Evolutionary conservation across 2,329 filamentous ascomycete genomes (phyloP).

Genomic region (Hawksworthiomyces lignivorus): DNA sequence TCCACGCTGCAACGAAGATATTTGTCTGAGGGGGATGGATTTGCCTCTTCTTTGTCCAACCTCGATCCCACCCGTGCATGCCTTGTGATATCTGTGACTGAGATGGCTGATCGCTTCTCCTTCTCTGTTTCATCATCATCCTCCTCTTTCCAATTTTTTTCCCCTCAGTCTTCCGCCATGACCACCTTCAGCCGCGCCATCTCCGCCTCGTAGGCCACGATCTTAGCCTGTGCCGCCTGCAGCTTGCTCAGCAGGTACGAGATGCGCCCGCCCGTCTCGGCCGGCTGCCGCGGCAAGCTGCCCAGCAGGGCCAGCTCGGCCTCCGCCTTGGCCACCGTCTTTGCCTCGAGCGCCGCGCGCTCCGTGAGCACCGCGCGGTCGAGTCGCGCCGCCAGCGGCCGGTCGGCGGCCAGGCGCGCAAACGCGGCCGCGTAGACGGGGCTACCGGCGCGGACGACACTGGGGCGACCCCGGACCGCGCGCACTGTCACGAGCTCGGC

Average conservation of each 20-base stretch:
- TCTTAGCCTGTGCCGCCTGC: constrained; percentile 63
- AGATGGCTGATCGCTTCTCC: too few relatives aligned
- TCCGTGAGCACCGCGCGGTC: constrained; percentile 64
- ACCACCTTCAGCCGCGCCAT: constrained; percentile 66
- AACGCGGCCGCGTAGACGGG: constrained; percentile 86
- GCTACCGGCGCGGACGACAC: constrained; percentile 69
- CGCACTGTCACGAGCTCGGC: constrained; percentile 78
- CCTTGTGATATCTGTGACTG: too few relatives aligned
- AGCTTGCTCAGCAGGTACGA: constrained; percentile 70
- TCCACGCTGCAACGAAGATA: too few relatives aligned
- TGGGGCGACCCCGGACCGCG: constrained; percentile 67
- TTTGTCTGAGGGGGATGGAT: too few relatives aligned
- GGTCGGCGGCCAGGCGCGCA: constrained; percentile 59
- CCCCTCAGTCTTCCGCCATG: constrained; percentile 32
- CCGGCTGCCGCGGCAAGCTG: constrained; percentile 60
- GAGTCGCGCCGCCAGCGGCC: constrained; percentile 64
- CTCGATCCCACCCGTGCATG: too few relatives aligned
- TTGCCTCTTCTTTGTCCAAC: too few relatives aligned
- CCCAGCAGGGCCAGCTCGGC: constrained; percentile 66
- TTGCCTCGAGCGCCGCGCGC: constrained; percentile 62
- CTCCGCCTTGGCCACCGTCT: constrained; percentile 71
- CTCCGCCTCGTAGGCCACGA: constrained; percentile 66
- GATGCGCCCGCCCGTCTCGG: constrained; percentile 58
- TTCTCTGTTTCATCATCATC: too few relatives aligned
- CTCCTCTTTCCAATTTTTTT: too few relatives aligned